Base-by-base conservation (phyloP, 306 rosid genomes). In the Vigna radiata region DNA sequence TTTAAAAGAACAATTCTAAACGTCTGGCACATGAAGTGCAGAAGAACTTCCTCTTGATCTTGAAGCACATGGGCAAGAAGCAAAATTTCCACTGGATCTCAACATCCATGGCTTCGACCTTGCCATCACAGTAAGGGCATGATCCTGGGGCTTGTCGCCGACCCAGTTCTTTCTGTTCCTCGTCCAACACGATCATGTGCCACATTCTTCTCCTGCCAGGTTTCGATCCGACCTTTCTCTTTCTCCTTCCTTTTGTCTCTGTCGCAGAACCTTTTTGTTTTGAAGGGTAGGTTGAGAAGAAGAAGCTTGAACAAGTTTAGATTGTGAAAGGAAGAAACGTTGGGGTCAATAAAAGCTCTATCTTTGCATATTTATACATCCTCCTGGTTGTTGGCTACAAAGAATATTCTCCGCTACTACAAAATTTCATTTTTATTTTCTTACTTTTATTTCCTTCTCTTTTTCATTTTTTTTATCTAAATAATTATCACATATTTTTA, bases 81-180 rank as follows among this genome's bases (percentile, higher is more conserved):
- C 95, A 90, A 47, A 89, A 76, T 21, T 76, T 88, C 90, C 96
- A 85, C 52, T 78, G 84, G 25, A 82, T 80, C 80, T 92, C 93
- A 8, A 92, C 93, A 77, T 94, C 98, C 78, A 84, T 70, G 49
- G 93, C 97, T 72, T 90, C 85, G 33, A 94, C 98, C 60, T 94
- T 92, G 16, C 96, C 96, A 2, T 73, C 81, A 65, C 98, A 94
- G 73, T 83, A 61, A 61, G 98, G 98, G 70, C 97, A 94, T 0
- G 88, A 84, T 36, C 98, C 98, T 0, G 93, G 87, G 0, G 95
- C 98, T 70, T 78, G 65, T 79, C 89, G 96, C 62, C 91, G 76
- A 0, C 96, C 95, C 11, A 94, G 25, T 77, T 94, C 98, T 70
- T 55, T 88, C 89, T 91, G 85, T 65, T 89, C 88, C 59, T 83